Conservation (phyloP, 208 protist genomes). For the Leishmania turanica region DNA sequence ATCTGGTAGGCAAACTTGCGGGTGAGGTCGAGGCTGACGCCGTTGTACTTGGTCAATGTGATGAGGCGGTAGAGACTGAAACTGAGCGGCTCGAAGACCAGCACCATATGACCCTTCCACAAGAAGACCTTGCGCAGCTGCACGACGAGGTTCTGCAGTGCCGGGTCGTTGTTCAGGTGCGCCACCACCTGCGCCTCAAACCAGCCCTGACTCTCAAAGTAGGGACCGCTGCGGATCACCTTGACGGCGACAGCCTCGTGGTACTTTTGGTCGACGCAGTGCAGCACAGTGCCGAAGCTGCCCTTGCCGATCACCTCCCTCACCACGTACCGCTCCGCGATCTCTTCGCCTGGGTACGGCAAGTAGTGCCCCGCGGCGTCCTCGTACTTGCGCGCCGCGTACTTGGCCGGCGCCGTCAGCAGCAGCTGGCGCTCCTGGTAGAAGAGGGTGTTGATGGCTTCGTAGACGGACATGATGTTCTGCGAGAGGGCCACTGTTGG, state of each 20-base stretch:
- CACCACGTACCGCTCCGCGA: conserved; percentile 83
- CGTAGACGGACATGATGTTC: conserved; percentile 61
- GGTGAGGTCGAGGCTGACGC: conserved; percentile 85
- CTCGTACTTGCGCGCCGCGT: conserved; percentile 56
- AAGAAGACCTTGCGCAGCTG: conserved; percentile 77
- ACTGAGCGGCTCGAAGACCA: conserved; percentile 97
- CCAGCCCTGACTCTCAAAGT: conserved; percentile 78
- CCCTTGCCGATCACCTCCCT: conserved; percentile 84
- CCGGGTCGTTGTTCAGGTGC: conserved; percentile 62
- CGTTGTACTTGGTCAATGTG: conserved; percentile 85
- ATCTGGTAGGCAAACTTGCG: conserved; percentile 97
- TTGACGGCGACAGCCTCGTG: conserved; percentile 85
- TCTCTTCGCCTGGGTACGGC: conserved; percentile 67
- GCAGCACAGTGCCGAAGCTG: conserved; percentile 88
- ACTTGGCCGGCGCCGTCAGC: conserved; percentile 31
- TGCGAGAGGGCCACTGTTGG: conserved; percentile 51
- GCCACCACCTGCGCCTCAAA: conserved; percentile 84
- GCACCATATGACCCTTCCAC: conserved; percentile 94
- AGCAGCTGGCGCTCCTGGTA: conserved; percentile 49
- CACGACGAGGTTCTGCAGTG: conserved; percentile 73
- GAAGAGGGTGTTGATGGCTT: conserved; percentile 78
- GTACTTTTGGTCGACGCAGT: conserved; percentile 77
- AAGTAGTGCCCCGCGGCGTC: conserved; percentile 86
- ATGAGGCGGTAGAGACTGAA: conserved; percentile 97
- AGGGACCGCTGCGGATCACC: conserved; percentile 79